Conservation (phyloP, 768 basidiomycete genomes). For the Boletus coccyginus region DNA sequence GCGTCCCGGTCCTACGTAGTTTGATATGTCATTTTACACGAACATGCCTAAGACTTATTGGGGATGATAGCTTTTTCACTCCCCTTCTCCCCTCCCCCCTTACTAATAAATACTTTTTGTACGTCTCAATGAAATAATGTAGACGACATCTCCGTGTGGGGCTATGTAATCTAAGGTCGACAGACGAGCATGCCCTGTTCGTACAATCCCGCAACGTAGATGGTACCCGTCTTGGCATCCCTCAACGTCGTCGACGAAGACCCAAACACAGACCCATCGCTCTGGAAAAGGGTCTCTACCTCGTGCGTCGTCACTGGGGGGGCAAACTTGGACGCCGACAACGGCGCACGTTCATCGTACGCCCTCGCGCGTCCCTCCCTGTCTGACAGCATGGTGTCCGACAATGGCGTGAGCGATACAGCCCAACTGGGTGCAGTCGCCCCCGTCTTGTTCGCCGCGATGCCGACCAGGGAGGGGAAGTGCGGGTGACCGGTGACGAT, state of each 20-base stretch:
- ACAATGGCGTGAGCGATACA: conserved; percentile 38
- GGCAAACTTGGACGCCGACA: conserved; percentile 44
- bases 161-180: conserved; percentile 20
- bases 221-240: conserved; percentile 44
- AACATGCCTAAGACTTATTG: background rate
- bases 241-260: conserved; percentile 51
- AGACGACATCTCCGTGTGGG: background rate
- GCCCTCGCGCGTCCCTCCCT: conserved; percentile 3
- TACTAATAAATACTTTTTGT: conserved; percentile 11
- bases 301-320: conserved; percentile 36
- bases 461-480: conserved; percentile 47
- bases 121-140: conserved; percentile 1
- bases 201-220: conserved; percentile 62
- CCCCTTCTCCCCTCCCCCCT: background rate
- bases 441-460: conserved; percentile 44
- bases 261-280: conserved; percentile 60
- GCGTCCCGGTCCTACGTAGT: background rate
- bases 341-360: conserved; percentile 47
- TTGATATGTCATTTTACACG: conserved; percentile 2
- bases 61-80: background rate
- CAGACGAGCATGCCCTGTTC: conserved; percentile 55
- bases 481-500: conserved; percentile 67
- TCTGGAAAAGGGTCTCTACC: conserved; percentile 69
- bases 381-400: background rate
- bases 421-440: conserved; percentile 58